Evolutionary conservation across 768 basidiomycete species (phyloP).

Genomic region (Serendipita sp.): DNA sequence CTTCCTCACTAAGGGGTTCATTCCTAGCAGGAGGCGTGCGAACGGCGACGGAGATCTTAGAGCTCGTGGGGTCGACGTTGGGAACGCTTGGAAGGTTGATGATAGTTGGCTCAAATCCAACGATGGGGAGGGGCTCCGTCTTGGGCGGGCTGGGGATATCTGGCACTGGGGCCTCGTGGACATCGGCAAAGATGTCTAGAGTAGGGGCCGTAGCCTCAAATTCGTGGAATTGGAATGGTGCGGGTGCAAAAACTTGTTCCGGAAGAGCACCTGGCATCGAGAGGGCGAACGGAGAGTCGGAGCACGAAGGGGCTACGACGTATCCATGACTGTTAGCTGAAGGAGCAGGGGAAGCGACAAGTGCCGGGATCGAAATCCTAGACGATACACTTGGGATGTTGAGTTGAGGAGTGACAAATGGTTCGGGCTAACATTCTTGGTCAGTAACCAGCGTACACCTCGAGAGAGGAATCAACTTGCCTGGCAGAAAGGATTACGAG

Average conservation of each 20-base stretch:
- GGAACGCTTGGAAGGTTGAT: slow-evolving; percentile 4
- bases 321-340: not conserved
- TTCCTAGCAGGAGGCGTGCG: not conserved
- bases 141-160: slow-evolving; percentile 2
- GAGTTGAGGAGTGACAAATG: not conserved
- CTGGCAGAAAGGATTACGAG: not conserved
- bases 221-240: slow-evolving; percentile 1
- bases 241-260: not conserved
- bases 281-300: not conserved
- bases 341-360: too few species aligned
- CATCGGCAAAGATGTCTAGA: not conserved
- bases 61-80: not conserved
- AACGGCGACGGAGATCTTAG: not conserved
- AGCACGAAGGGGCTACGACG: not conserved
- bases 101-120: not conserved
- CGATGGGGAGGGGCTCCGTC: not conserved
- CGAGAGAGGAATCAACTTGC: not conserved
- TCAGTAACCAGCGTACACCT: not conserved
- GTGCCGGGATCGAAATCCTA: not conserved
- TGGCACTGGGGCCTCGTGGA: not conserved
- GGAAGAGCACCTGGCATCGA: not conserved
- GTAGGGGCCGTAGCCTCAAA: slow-evolving; percentile 2
- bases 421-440: not conserved
- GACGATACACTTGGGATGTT: not conserved
- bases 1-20: not conserved